Base-by-base conservation (phyloP, 768 basidiomycete genomes). In the Suillus variegatus region DNA sequence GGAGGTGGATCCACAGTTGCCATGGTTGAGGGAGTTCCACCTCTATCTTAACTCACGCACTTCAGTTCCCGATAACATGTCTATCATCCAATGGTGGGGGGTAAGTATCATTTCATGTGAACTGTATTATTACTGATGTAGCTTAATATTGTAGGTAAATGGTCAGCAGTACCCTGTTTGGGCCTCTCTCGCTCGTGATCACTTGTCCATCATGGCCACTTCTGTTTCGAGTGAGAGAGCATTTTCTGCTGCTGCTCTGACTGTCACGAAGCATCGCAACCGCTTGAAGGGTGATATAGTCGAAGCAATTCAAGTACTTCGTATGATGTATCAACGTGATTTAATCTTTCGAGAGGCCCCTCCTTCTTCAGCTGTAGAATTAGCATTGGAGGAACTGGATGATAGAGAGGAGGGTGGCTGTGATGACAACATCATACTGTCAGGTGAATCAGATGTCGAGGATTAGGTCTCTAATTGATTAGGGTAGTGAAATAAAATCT, bases 241-340 rank as follows among this genome's bases (percentile, higher is more conserved):
- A 4, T 82, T 83, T 66, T 82, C 77, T 1, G 69, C 73, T 4
- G 80, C 74, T 13, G 79, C 80, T 6, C 79, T 82, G 35, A 82
- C 80, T 0, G 74, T 81, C 49, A 74, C 67, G 16, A 79, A 79
- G 64, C 73, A 69, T 40, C 13, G 13, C 6, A 80, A 77, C 62
- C 67, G 72, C 12, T 71, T 80, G 47, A 76, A 78, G 60, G 74
- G 65, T 18, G 76, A 81, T 68, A 73, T 79, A 62, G 72, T 80
- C 6, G 74, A 80, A 63, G 78, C 76, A 2, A 46, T 78, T 35
- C 75, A 80, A 62, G 73, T 65, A 44, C 58, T 77, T 13, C 76
- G 76, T 60, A 76, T 74, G 60, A 44, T 71, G 6, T 65, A 70
- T 51, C 56, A 28, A 28, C 28, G 3, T 28, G 28, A 28, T 28